Base-by-base conservation (phyloP, 1,284 basidiomycete genomes). In the Fistulinella cinereoalba region DNA sequence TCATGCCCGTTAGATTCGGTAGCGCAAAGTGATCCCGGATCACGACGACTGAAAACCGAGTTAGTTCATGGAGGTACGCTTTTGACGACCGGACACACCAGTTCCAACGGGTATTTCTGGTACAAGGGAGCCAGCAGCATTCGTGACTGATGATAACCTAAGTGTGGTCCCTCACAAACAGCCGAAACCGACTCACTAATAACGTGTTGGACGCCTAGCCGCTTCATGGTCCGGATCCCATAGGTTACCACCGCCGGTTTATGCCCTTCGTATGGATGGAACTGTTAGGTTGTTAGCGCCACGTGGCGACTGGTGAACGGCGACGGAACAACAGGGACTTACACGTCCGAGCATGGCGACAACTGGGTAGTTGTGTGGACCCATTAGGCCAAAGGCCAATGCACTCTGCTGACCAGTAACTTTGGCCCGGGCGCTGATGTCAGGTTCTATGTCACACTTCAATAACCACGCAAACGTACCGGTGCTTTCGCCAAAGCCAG, bases 271-370 rank as follows among this genome's bases (percentile, higher is more conserved):
- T 92, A 93, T 4, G 82, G 76, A 64, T 92, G 89, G 55, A 92
- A 88, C 88, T 58, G 52, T 58, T 54, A 29, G 52, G 41, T 34
- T 47, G 23, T 32, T 28, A 49, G 33, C 37, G 37, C 37, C 25
- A 29, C 31, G 45, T 25, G 25, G 46, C 28, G 10, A 23, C 23
- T 5, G 10, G 24, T 19, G 11, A 41, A 2, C 9, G 21, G 29
- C 13, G 33, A 41, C n/a, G n/a, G n/a, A n/a, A n/a, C n/a, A n/a
- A n/a, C n/a, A n/a, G n/a, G n/a, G 18, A 67, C 77, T 47, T 59
- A 89, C 88, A 56, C 89, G 75, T 53, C 90, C 89, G 19, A 92
- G 80, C 85, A 92, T 92, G 2, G 83, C 88, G 2, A 92, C 87
- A 3, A 88, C 88, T 0, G 89, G 85, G 0, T 86, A 74, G 57